These are phyloP conservation scores for Delitschia confertaspora DNA, from an alignment of 495 filamentous ascomycete species.

Conservation along the genomic window DNA sequence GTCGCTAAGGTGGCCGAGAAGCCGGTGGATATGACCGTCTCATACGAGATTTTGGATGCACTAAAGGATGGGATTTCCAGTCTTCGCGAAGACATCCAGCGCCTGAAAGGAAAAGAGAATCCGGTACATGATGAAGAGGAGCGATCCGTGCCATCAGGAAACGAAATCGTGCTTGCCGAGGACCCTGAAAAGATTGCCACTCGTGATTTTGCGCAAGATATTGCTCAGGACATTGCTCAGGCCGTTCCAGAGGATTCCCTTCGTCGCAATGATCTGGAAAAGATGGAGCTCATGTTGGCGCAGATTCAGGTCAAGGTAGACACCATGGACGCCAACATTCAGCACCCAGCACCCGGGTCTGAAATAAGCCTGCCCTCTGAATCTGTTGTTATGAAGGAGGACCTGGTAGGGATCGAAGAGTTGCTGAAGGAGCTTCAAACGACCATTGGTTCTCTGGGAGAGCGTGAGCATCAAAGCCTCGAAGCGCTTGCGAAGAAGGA, in stretches of 20 bases:
- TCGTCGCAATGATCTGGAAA: constrained; percentile 65
- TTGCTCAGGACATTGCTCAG: no score
- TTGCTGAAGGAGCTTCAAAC: constrained; percentile 52
- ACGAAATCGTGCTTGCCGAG: constrained; percentile 38
- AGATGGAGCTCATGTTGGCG: constrained; percentile 70
- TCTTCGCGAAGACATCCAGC: constrained; percentile 67
- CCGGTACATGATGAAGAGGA: constrained; percentile 21
- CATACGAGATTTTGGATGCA: constrained; percentile 77
- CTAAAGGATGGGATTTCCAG: constrained; percentile 67
- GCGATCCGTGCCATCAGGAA: constrained; percentile 24
- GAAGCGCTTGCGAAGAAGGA: constrained; percentile 61
- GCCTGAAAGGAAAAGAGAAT: constrained; percentile 45
- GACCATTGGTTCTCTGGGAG: constrained; percentile 42
- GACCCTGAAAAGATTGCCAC: constrained; percentile 12
- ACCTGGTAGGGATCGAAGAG: constrained; percentile 52
- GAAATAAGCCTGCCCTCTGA: constrained; percentile 37
- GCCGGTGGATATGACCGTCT: constrained; percentile 68
- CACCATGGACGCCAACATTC: constrained; percentile 53
- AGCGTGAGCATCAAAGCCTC: constrained; percentile 27
- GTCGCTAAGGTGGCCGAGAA: constrained; percentile 71
- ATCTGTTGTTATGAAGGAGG: constrained; percentile 45
- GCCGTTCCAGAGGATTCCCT: constrained; percentile 39
- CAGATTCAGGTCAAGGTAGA: constrained; percentile 79
- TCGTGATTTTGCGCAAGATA: constrained; percentile 20
- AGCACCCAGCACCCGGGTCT: constrained; percentile 35